These are phyloP conservation scores for Alternaria hordeiaustralica DNA, from an alignment of 2,329 filamentous ascomycete species.

Conservation along the genomic window DNA sequence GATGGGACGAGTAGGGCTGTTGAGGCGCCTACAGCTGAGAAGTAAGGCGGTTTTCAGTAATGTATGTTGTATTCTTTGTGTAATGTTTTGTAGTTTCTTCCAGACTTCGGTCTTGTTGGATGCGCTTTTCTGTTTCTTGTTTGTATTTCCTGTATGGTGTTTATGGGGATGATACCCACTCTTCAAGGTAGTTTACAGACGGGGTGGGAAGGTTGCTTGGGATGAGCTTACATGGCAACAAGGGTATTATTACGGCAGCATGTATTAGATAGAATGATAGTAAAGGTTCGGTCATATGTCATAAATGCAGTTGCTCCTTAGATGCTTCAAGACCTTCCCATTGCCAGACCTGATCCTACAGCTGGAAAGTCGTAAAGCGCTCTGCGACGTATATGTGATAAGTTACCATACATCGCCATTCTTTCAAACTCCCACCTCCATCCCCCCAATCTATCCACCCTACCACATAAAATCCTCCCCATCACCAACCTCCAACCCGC, in stretches of 20 bases:
- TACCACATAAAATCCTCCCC: conserved; percentile 1
- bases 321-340: too few species aligned
- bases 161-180: background rate
- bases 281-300: too few species aligned
- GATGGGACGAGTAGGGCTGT: conserved; percentile 15
- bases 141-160: background rate
- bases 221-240: background rate
- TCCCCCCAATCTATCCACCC: too few species aligned
- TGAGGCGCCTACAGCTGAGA: conserved; percentile 10
- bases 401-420: too few species aligned
- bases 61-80: background rate
- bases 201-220: background rate
- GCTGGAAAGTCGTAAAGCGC: too few species aligned
- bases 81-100: background rate
- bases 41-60: background rate
- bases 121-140: background rate
- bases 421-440: too few species aligned
- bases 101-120: background rate
- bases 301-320: too few species aligned
- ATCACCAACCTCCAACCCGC: background rate
- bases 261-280: background rate
- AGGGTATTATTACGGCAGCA: background rate
- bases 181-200: background rate
- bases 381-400: too few species aligned
- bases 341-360: too few species aligned